A percentile compares a stretch with the other conserved stretches of the same genome.
Conservation (phyloP, 1,284 basidiomycete species). For the Trichosporon coremiiforme region DNA sequence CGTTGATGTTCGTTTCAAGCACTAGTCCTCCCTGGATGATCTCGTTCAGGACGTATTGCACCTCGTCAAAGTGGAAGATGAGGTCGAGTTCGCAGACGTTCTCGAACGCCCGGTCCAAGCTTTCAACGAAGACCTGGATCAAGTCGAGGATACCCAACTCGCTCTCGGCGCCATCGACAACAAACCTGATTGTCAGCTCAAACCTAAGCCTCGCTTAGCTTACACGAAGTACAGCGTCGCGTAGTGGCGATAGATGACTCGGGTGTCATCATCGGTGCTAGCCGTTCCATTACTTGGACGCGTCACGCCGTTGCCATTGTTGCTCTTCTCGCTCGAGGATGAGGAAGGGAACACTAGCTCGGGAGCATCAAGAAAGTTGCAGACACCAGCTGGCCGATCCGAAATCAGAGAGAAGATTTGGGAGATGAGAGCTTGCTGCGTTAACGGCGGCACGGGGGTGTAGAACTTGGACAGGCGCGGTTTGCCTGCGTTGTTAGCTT, state of each 20-base stretch:
- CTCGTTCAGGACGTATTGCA: slow-evolving; percentile 90
- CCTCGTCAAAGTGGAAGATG: slow-evolving; percentile 98
- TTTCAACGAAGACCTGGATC: slow-evolving; percentile 98
- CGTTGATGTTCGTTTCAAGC: slow-evolving; percentile 94
- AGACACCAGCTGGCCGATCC: slow-evolving; percentile 72
- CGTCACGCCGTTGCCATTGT: slow-evolving; percentile 19
- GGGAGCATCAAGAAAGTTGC: slow-evolving; percentile 90
- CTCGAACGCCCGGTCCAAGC: slow-evolving; percentile 91
- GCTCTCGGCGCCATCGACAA: slow-evolving; percentile 91
- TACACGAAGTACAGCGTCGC: slow-evolving; percentile 92
- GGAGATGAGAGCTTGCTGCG: slow-evolving; percentile 67
- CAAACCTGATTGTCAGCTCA: slow-evolving; percentile 62
- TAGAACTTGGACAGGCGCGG: slow-evolving; percentile 96
- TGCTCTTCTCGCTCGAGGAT: slow-evolving; percentile 25
- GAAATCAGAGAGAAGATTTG: slow-evolving; percentile 84
- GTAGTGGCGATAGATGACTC: slow-evolving; percentile 66
- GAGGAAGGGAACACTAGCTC: slow-evolving; percentile 63
- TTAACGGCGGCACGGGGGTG: slow-evolving; percentile 74
- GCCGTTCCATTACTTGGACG: not conserved
- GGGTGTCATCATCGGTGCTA: slow-evolving; percentile 52
- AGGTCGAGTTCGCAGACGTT: slow-evolving; percentile 99
- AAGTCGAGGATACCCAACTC: slow-evolving; percentile 94
- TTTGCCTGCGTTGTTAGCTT: slow-evolving; percentile 76
- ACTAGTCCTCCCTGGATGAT: slow-evolving; percentile 97
- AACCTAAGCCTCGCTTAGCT: slow-evolving; percentile 19